These are phyloP conservation scores for Exophiala dermatitidis DNA, from an alignment of 2,329 filamentous ascomycete genomes.

Conservation along the genomic window DNA sequence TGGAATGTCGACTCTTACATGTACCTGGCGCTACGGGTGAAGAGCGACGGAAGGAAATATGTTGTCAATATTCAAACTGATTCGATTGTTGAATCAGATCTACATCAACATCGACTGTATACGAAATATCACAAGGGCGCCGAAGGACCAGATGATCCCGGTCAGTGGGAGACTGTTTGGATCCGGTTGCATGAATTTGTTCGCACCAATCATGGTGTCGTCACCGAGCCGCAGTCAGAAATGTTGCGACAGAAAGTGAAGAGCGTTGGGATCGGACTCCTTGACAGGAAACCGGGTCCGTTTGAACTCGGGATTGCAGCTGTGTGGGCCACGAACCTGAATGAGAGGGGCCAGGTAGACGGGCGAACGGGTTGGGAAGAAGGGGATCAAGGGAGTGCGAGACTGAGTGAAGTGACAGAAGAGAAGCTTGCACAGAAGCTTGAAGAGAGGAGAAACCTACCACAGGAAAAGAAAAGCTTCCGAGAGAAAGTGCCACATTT, in stretches of 20 bases:
- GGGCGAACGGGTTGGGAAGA: slow-evolving; percentile 26
- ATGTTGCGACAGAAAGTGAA: slow-evolving; percentile 78
- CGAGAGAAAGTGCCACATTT: slow-evolving; percentile 22
- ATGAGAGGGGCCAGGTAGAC: slow-evolving; percentile 32
- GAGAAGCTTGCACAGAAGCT: slow-evolving; percentile 25
- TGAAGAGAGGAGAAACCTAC: slow-evolving; percentile 24
- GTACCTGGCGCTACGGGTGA: slow-evolving; percentile 80
- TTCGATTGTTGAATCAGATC: slow-evolving; percentile 83
- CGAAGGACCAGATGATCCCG: slow-evolving; percentile 46
- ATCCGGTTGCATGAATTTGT: slow-evolving; percentile 92
- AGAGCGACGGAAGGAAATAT: slow-evolving; percentile 85
- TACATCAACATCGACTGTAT: slow-evolving; percentile 86
- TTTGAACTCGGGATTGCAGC: slow-evolving; percentile 80
- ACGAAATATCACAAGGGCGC: slow-evolving; percentile 37
- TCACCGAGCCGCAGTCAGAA: slow-evolving; percentile 87
- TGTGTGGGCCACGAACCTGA: slow-evolving; percentile 85
- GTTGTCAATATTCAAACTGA: slow-evolving; percentile 95
- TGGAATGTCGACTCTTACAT: slow-evolving; percentile 88
- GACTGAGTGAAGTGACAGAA: slow-evolving; percentile 24
- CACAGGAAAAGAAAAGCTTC: slow-evolving; percentile 20
- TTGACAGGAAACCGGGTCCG: slow-evolving; percentile 78
- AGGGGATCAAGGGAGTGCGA: slow-evolving; percentile 26
- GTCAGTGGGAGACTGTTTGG: slow-evolving; percentile 91
- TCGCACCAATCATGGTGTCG: slow-evolving; percentile 83
- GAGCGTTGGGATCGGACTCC: slow-evolving; percentile 79